Conservation (phyloP, 2,329 filamentous ascomycete genomes). For the Magnaporthiopsis incrustans region DNA sequence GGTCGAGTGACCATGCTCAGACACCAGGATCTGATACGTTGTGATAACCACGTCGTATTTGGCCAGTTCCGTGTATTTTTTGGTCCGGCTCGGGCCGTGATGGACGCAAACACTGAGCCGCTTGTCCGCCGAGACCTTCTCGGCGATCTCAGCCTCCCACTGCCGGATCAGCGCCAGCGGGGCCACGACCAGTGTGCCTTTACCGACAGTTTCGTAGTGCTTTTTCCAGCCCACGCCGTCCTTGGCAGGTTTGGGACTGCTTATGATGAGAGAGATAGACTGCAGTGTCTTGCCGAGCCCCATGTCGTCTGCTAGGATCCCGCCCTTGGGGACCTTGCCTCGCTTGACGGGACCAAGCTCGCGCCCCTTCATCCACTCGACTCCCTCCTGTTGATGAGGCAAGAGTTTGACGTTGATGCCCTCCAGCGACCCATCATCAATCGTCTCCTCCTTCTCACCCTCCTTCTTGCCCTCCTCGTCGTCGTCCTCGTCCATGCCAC, state of each 20-base stretch:
- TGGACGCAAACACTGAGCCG: constrained; percentile 78
- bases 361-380: constrained; percentile 90
- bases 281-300: constrained; percentile 95
- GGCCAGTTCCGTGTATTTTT: constrained; percentile 66
- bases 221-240: constrained; percentile 56
- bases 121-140: constrained; percentile 65
- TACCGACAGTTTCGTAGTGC: constrained; percentile 60
- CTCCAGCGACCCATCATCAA: constrained; percentile 51
- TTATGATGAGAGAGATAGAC: constrained; percentile 79
- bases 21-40: constrained; percentile 91
- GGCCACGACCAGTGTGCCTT: constrained; percentile 83
- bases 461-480: constrained; percentile 56
- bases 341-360: constrained; percentile 81
- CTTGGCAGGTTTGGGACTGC: constrained; percentile 63
- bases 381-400: constrained; percentile 88
- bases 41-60: constrained; percentile 90
- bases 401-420: constrained; percentile 83
- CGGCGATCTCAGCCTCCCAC: constrained; percentile 89
- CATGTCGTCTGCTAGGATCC: constrained; percentile 96
- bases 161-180: constrained; percentile 92
- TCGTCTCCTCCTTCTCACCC: constrained; percentile 31
- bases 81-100: constrained; percentile 80
- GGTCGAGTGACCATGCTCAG: constrained; percentile 69
- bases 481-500: constrained; percentile 61
- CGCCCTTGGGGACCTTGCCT: constrained; percentile 76